Base-by-base conservation (phyloP, 495 filamentous ascomycete genomes). In the Recurvomyces mirabilis region DNA sequence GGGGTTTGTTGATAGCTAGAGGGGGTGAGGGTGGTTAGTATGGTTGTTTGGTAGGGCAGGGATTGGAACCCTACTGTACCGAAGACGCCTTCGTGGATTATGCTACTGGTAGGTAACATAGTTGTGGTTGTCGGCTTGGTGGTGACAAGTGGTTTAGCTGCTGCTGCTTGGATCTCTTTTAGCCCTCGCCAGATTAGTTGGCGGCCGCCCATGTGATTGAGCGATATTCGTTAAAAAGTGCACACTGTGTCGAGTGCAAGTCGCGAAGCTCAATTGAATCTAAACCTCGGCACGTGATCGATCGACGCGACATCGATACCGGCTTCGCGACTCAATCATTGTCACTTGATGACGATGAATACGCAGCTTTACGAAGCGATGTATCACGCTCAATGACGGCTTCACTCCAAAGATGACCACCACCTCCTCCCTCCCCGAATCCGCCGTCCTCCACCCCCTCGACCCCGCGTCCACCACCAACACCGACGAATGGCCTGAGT, bases 1-100 rank as follows among this genome's bases (percentile, higher is more conserved):
- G 64, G 34, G 91, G 91, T 66, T 98, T 98, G 68, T 98, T 86
- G 60, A 95, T 78, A 59, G 84, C 91, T 93, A 41, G n/a, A 12
- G 21, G 28, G 11, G 34, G 20, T 21, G 29, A 19, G 19, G 13
- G 23, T 18, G 17, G 36, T 42, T 20, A 51, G 41, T 46, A 28
- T 14, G 11, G 19, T 19, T 19, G 18, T 41, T 6, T 28, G 32
- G n/a, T n/a, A n/a, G n/a, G n/a, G 43, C 13, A 51, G 47, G 45
- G 46, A 36, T 11, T 42, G 23, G 46, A 48, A 53, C 38, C 41
- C 42, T 53, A 50, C 49, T 24, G 45, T 57, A 57, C 54, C 54
- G 40, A 53, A 45, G 51, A 54, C 42, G 42, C 54, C 54, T 45
- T 57, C 54, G 28, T 15, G 21, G 28, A 47, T 21, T 12, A 29